Conservation (phyloP, 1,284 basidiomycete genomes). For the Phylloboletellus chloephorus region DNA sequence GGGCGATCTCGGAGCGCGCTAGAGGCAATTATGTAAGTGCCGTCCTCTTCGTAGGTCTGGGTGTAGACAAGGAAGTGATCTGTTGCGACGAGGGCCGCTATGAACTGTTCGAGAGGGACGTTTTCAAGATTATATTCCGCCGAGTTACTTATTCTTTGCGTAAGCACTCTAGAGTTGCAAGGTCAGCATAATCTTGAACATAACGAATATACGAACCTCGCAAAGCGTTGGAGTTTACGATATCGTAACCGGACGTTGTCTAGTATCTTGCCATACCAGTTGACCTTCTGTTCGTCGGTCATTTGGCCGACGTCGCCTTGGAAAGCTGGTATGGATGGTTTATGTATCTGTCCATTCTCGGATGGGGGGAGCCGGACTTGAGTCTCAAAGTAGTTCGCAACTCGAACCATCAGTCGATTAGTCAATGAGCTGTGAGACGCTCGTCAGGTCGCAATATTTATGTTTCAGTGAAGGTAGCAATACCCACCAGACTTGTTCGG, state of each 20-base stretch:
- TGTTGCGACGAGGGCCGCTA: conserved; percentile 76
- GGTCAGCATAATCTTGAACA: conserved; percentile 9
- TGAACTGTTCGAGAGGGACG: conserved; percentile 76
- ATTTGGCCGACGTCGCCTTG: conserved; percentile 43
- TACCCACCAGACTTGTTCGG: conserved; percentile 86
- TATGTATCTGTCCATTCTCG: conserved; percentile 20
- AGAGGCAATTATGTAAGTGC: conserved; percentile 91
- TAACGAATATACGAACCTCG: conserved; percentile 50
- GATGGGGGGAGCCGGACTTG: conserved; percentile 75
- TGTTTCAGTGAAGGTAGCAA: conserved; percentile 4
- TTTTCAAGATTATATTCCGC: conserved; percentile 89
- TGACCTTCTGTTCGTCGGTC: conserved; percentile 77
- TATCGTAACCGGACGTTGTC: conserved; percentile 92
- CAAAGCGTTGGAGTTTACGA: conserved; percentile 91
- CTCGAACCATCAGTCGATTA: conserved; percentile 84
- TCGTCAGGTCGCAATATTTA: conserved; percentile 2
- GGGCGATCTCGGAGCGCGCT: conserved; percentile 80
- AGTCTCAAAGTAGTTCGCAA: conserved; percentile 91
- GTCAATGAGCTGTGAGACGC: conserved; percentile 62
- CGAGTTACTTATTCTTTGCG: conserved; percentile 90
- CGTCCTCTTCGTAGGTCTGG: conserved; percentile 82
- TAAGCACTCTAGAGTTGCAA: conserved; percentile 54
- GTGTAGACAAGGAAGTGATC: conserved; percentile 97
- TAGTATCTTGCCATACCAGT: conserved; percentile 91
- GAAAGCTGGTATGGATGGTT: conserved; percentile 19